Percentiles rank a stretch among this genome's conserved stretches.
Conservation (phyloP, 805 yeast species). For the Wickerhamomyces chambardii region DNA sequence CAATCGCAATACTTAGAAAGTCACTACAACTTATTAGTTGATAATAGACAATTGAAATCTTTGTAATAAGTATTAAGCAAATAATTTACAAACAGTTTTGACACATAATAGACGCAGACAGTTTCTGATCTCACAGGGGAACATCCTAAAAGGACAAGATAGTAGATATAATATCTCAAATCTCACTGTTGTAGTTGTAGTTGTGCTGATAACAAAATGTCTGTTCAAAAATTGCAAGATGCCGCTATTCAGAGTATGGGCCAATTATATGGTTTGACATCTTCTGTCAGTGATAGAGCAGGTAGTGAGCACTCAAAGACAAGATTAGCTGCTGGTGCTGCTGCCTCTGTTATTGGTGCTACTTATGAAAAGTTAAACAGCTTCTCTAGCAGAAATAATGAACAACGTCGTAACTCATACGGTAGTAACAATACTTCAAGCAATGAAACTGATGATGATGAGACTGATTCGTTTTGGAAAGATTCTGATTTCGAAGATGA, state of each 20-base stretch:
- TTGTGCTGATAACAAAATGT: background rate
- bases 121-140: too few species aligned
- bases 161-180: too few species aligned
- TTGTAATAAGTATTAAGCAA: too few species aligned
- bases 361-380: conserved; percentile 28
- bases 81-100: too few species aligned
- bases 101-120: too few species aligned
- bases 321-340: conserved; percentile 27
- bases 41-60: too few species aligned
- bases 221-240: background rate
- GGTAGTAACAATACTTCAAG: conserved; percentile 1
- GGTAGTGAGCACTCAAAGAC: conserved; percentile 7
- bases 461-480: conserved; percentile 16
- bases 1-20: too few species aligned
- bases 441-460: conserved; percentile 13
- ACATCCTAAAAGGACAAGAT: too few species aligned
- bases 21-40: too few species aligned
- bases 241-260: background rate
- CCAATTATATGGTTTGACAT: background rate
- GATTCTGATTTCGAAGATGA: conserved; percentile 16
- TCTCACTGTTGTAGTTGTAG: too few species aligned
- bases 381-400: conserved; percentile 6
- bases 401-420: background rate
- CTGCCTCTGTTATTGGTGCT: conserved; percentile 34
- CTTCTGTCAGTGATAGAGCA: background rate